A percentile compares a stretch with the other conserved stretches of the same genome.
phyloP scores from a whole-genome alignment of 2,329 filamentous ascomycete species.

The Ophioceras dolichostomum region DNA sequence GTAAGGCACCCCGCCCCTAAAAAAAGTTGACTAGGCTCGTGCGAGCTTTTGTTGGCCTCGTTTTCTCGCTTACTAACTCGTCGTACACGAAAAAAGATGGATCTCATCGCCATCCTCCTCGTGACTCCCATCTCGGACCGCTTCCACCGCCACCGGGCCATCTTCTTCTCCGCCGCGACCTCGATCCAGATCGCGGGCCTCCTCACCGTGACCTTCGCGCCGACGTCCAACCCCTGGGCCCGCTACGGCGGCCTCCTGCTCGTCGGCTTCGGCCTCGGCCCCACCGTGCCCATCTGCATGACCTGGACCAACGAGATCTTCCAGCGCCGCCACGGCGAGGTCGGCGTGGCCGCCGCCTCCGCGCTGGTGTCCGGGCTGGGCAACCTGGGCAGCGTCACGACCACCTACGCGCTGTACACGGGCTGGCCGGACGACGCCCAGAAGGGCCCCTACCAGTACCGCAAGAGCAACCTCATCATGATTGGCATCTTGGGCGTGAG shows the following conservation, averaged over 20 bases:
- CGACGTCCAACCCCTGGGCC: slow-evolving; percentile 56
- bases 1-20: too few relatives aligned
- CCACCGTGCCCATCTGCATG: slow-evolving; percentile 89
- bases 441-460: slow-evolving; percentile 59
- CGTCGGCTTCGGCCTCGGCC: slow-evolving; percentile 80
- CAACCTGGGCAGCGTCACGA: slow-evolving; percentile 75
- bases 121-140: slow-evolving; percentile 79
- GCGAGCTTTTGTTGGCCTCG: slow-evolving; percentile 5
- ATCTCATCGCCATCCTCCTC: slow-evolving; percentile 75
- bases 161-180: slow-evolving; percentile 69
- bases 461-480: slow-evolving; percentile 79
- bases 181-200: slow-evolving; percentile 74
- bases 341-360: slow-evolving; percentile 76
- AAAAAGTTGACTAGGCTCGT: slow-evolving; percentile 19
- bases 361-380: slow-evolving; percentile 80
- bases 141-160: slow-evolving; percentile 66
- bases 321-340: slow-evolving; percentile 77
- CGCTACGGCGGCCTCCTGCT: slow-evolving; percentile 82
- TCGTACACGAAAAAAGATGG: slow-evolving; percentile 61
- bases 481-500: slow-evolving; percentile 72
- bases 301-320: slow-evolving; percentile 88
- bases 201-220: slow-evolving; percentile 63
- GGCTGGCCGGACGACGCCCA: slow-evolving; percentile 70
- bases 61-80: slow-evolving; percentile 3
- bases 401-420: slow-evolving; percentile 79